phyloP scores from a whole-genome alignment of 129 eudicot genomes.

The Flaveria robusta region DNA sequence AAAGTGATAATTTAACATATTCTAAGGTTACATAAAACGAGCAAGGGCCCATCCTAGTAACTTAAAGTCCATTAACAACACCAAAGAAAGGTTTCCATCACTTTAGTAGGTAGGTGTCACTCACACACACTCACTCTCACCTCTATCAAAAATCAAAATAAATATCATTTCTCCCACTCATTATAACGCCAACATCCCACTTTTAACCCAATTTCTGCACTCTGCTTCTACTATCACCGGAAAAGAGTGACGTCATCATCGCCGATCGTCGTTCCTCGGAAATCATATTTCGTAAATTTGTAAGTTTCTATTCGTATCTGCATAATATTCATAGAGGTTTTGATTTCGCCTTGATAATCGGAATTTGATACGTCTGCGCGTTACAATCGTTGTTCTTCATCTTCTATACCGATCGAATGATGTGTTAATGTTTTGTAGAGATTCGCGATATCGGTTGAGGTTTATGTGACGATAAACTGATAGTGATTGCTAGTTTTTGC shows the following conservation, averaged over 20 bases:
- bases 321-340: background rate
- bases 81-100: background rate
- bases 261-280: background rate
- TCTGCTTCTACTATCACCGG: background rate
- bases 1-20: background rate
- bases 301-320: slow-evolving; percentile 30
- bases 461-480: slow-evolving; percentile 9
- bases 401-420: background rate
- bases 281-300: background rate
- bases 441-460: background rate
- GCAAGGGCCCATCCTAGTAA: background rate
- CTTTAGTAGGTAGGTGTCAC: background rate
- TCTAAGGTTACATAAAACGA: background rate
- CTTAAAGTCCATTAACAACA: background rate
- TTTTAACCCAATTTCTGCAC: background rate
- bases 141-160: background rate
- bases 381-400: background rate
- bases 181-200: background rate
- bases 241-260: slow-evolving; percentile 13
- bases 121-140: background rate
- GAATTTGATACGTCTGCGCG: background rate
- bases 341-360: background rate
- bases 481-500: slow-evolving; percentile 10
- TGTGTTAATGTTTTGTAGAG: background rate
- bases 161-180: slow-evolving; percentile 12